Evolutionary conservation across 805 yeast genomes (phyloP).

Genomic region (Candida ficus): DNA sequence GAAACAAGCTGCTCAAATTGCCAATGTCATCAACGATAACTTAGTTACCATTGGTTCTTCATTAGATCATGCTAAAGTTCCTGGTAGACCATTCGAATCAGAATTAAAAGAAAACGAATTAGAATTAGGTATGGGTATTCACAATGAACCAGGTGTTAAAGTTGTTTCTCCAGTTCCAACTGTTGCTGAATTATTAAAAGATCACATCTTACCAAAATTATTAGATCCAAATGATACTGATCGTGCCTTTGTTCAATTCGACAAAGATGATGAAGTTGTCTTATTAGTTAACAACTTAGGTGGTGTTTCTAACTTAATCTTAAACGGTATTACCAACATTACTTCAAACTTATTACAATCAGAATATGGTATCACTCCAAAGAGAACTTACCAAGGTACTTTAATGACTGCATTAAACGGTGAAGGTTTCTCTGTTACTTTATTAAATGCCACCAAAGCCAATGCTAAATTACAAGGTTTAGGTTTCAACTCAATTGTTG

Average conservation of each 20-base stretch:
- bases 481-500: constrained; percentile 36
- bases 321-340: constrained; percentile 64
- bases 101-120: constrained; percentile 56
- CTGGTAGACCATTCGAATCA: constrained; percentile 64
- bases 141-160: constrained; percentile 86
- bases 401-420: constrained; percentile 88
- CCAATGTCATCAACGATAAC: constrained; percentile 54
- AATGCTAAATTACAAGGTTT: constrained; percentile 27
- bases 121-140: constrained; percentile 94
- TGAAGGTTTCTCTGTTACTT: constrained; percentile 84
- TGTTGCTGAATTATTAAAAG: constrained; percentile 52
- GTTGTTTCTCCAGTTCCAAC: constrained; percentile 54
- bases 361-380: constrained; percentile 54
- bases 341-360: constrained; percentile 48
- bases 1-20: constrained; percentile 50
- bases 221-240: constrained; percentile 63
- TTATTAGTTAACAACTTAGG: constrained; percentile 82
- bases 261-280: constrained; percentile 58
- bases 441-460: constrained; percentile 62
- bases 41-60: constrained; percentile 87
- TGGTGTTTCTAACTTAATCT: constrained; percentile 78
- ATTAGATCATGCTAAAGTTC: constrained; percentile 84
- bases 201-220: constrained; percentile 56
- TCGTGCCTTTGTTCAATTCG: constrained; percentile 74
- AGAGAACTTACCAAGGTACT: constrained; percentile 66